Conservation (phyloP, 2,329 filamentous ascomycete species). For the Dissoconium aciculare region DNA sequence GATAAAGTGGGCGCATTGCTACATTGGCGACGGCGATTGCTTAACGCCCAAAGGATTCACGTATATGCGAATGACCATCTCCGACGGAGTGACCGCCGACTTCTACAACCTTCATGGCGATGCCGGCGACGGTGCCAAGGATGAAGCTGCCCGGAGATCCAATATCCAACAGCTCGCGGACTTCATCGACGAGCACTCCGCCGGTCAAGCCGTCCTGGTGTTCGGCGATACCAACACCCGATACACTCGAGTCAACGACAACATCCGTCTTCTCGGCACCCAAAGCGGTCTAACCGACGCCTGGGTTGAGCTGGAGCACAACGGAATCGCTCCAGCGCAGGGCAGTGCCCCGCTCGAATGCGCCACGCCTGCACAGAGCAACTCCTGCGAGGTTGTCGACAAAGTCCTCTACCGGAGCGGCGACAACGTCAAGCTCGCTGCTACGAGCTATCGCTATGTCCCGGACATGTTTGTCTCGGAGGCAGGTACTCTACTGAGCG, state of each 20-base stretch:
- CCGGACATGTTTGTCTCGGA: constrained; percentile 42
- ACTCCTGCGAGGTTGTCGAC: constrained; percentile 50
- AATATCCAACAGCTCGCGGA: constrained; percentile 46
- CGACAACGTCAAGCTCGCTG: constrained; percentile 31
- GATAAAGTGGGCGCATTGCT: constrained; percentile 46
- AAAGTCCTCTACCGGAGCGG: constrained; percentile 46
- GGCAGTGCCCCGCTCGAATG: constrained; percentile 25
- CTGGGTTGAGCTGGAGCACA: constrained; percentile 40
- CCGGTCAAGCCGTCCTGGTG: constrained; percentile 47
- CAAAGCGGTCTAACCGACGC: constrained; percentile 41
- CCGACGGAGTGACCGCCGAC: constrained; percentile 42
- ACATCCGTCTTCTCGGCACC: constrained; percentile 35
- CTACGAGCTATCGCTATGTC: constrained; percentile 41
- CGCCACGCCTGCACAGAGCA: constrained; percentile 40
- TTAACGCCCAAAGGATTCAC: constrained; percentile 57
- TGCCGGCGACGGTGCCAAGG: constrained; percentile 40
- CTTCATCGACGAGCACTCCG: constrained; percentile 42
- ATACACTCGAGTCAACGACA: constrained; percentile 45
- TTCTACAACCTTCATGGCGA: constrained; percentile 54
- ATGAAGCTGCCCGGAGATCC: constrained; percentile 41
- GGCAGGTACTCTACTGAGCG: constrained; percentile 43
- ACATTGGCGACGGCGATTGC: constrained; percentile 43
- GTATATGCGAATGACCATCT: constrained; percentile 44
- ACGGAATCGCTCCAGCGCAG: constrained; percentile 2
- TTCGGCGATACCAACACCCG: constrained; percentile 52